phyloP scores from a whole-genome alignment of 345 rosid genomes.

The Dovyalis caffra region DNA sequence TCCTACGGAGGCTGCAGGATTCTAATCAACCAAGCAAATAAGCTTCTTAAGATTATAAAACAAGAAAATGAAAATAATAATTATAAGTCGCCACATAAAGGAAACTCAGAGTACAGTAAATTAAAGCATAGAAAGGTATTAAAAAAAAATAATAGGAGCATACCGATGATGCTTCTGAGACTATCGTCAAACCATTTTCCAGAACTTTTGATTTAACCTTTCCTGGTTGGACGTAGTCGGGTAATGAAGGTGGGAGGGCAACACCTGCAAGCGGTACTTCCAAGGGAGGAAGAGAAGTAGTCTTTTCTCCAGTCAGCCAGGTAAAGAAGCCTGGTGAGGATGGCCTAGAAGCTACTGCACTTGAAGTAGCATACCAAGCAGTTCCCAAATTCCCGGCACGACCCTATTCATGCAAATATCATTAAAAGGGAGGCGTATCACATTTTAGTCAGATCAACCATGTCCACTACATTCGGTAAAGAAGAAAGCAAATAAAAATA shows the following conservation, averaged over 20 bases:
- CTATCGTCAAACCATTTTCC: conserved; percentile 70
- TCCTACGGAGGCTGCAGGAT: conserved; percentile 78
- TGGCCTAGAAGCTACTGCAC: conserved; percentile 45
- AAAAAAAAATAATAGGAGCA: not conserved
- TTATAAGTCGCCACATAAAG: not conserved
- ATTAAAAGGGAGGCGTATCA: not conserved
- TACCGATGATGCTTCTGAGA: conserved; percentile 67
- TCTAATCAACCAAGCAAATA: conserved; percentile 41
- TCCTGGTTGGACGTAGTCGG: conserved; percentile 66
- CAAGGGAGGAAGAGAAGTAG: conserved; percentile 51
- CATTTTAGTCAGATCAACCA: not conserved
- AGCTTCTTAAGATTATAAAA: not conserved
- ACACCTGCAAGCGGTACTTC: conserved; percentile 57
- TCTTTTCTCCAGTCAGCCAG: conserved; percentile 58
- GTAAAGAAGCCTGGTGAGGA: conserved; percentile 54
- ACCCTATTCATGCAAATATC: conserved; percentile 38
- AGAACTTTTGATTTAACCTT: conserved; percentile 55
- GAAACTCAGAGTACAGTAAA: not conserved
- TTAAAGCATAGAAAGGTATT: not conserved
- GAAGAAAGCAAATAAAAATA: not conserved
- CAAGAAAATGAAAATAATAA: conserved; percentile 1
- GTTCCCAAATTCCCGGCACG: conserved; percentile 40
- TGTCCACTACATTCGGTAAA: not conserved
- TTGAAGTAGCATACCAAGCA: conserved; percentile 52
- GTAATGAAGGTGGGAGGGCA: conserved; percentile 50